A percentile compares a stretch with the other conserved stretches of the same genome.
Conservation (phyloP, 1,139 yeast species). For the Pichia kudriavzevii region DNA sequence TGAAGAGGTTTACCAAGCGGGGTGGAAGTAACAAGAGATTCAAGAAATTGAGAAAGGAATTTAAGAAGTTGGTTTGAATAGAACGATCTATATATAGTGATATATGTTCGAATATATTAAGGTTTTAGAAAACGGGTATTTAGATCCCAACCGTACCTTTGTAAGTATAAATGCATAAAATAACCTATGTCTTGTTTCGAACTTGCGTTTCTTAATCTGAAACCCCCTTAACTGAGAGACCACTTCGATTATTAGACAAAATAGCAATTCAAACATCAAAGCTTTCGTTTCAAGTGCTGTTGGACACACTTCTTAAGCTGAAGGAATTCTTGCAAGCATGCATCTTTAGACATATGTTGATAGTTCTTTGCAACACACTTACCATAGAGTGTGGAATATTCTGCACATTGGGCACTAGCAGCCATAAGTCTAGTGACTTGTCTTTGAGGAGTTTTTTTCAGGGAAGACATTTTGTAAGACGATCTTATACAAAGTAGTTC, state of each 20-base stretch:
- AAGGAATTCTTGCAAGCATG: constrained; percentile 51
- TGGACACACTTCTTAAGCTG: constrained; percentile 52
- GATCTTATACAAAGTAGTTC: neutral
- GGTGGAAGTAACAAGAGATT: constrained; percentile 25
- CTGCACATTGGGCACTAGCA: constrained; percentile 24
- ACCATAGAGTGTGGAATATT: constrained; percentile 40
- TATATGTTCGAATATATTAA: too few relatives aligned
- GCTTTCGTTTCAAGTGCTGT: constrained; percentile 26
- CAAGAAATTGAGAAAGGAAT: constrained; percentile 24
- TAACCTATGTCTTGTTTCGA: too few relatives aligned
- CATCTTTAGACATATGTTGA: constrained; percentile 46
- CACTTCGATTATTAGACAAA: too few relatives aligned
- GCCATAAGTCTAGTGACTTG: constrained; percentile 25
- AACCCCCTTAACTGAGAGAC: too few relatives aligned
- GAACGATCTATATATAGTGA: too few relatives aligned
- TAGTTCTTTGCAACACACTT: constrained; percentile 53
- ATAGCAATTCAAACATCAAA: too few relatives aligned
- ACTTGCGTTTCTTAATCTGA: too few relatives aligned
- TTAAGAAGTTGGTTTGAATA: constrained; percentile 14
- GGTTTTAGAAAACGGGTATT: too few relatives aligned
- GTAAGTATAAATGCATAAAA: too few relatives aligned
- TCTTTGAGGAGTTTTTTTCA: constrained; percentile 19
- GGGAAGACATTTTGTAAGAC: constrained; percentile 5
- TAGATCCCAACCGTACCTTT: too few relatives aligned
- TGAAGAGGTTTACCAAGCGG: constrained; percentile 26